phyloP scores from a whole-genome alignment of 805 yeast species.

The Ogataea paraovalis region DNA sequence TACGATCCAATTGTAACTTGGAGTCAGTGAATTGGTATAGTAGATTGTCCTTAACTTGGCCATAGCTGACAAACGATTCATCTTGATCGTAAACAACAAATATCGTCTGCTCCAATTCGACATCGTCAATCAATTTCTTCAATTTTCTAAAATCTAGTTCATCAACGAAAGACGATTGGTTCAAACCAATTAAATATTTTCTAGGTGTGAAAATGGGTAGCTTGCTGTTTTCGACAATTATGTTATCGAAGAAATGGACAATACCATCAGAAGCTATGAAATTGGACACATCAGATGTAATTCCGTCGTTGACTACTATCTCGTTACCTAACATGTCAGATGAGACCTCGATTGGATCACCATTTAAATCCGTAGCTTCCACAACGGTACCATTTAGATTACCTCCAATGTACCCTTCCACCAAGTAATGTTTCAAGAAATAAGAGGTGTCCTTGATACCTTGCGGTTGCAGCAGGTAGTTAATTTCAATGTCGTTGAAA shows the following conservation, averaged over 20 bases:
- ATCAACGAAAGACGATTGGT: slow-evolving; percentile 60
- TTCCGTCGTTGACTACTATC: slow-evolving; percentile 33
- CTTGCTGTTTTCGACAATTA: slow-evolving; percentile 17
- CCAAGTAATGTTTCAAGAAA: slow-evolving; percentile 32
- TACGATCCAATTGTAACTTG: slow-evolving; percentile 36
- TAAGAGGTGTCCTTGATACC: slow-evolving; percentile 28
- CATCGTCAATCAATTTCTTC: slow-evolving; percentile 51
- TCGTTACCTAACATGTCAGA: slow-evolving; percentile 31
- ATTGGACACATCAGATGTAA: slow-evolving; percentile 35
- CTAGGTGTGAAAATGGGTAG: slow-evolving; percentile 44
- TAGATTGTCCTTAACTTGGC: slow-evolving; percentile 31
- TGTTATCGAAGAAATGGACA: slow-evolving; percentile 42
- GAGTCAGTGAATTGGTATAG: slow-evolving; percentile 64
- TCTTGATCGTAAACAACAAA: slow-evolving; percentile 44
- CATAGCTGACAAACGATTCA: slow-evolving; percentile 30
- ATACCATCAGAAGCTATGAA: slow-evolving; percentile 44
- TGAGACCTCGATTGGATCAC: slow-evolving; percentile 19
- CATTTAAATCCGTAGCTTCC: slow-evolving; percentile 24
- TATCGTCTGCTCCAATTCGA: slow-evolving; percentile 51
- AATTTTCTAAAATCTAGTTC: slow-evolving; percentile 64
- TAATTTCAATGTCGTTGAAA: slow-evolving; percentile 40
- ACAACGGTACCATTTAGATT: slow-evolving; percentile 18
- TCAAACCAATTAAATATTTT: slow-evolving; percentile 55
- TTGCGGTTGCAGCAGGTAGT: slow-evolving; percentile 35
- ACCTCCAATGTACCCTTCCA: slow-evolving; percentile 46